Conservation (phyloP, 345 rosid species). For the Abelmoschus esculentus region DNA sequence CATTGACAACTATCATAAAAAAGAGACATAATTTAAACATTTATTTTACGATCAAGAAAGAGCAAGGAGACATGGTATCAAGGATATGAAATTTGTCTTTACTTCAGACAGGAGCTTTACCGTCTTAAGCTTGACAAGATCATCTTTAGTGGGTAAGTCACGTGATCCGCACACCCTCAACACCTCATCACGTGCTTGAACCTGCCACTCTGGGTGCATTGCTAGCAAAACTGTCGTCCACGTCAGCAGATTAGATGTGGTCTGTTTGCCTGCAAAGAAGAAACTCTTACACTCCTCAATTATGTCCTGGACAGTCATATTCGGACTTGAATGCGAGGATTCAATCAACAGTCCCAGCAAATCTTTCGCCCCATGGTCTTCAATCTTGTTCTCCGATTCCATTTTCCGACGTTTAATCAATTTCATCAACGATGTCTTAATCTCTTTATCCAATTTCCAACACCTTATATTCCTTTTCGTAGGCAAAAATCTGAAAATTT, state of each 20-base stretch:
- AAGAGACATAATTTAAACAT: too few species aligned
- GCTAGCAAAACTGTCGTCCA: slow-evolving; percentile 73
- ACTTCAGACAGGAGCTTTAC: slow-evolving; percentile 19
- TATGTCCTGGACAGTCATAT: slow-evolving; percentile 43
- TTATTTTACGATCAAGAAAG: slow-evolving; percentile 40
- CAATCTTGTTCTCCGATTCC: neutral
- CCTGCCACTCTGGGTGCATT: slow-evolving; percentile 87
- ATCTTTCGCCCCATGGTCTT: slow-evolving; percentile 32
- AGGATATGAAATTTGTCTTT: slow-evolving; percentile 6
- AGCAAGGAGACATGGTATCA: slow-evolving; percentile 10
- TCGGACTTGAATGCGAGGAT: slow-evolving; percentile 32
- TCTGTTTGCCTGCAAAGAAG: slow-evolving; percentile 89
- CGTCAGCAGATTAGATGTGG: slow-evolving; percentile 77
- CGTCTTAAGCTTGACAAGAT: slow-evolving; percentile 70
- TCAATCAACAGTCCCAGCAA: slow-evolving; percentile 49
- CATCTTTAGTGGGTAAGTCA: slow-evolving; percentile 60
- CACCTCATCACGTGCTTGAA: slow-evolving; percentile 74
- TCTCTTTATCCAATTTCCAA: slow-evolving; percentile 65
- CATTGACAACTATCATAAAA: too few species aligned
- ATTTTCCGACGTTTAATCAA: slow-evolving; percentile 44
- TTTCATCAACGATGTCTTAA: slow-evolving; percentile 46
- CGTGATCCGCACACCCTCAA: slow-evolving; percentile 70
- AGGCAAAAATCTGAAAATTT: slow-evolving; percentile 55
- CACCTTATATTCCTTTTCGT: slow-evolving; percentile 55
- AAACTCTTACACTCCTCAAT: slow-evolving; percentile 91